phyloP scores from a whole-genome alignment of 495 filamentous ascomycete genomes.

The Penicillium coprophilum region DNA sequence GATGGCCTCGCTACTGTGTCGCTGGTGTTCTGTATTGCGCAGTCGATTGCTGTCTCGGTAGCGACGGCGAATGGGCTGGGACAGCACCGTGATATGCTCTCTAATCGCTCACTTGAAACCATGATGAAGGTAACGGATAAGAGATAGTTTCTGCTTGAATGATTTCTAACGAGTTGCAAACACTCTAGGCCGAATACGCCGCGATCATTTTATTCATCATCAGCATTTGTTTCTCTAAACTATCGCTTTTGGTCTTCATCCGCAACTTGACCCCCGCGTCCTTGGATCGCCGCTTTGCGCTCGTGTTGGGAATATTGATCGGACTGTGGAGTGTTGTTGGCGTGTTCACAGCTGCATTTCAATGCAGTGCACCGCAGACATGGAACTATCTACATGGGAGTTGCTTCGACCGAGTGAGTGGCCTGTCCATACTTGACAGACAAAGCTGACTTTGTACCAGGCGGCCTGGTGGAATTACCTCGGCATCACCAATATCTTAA shows the following conservation, averaged over 20 bases:
- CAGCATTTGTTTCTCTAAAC: conserved; percentile 35
- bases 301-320: conserved; percentile 26
- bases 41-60: conserved; percentile 25
- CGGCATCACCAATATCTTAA: conserved; percentile 42
- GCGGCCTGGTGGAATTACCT: conserved; percentile 43
- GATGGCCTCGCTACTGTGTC: conserved; percentile 27
- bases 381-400: conserved; percentile 38
- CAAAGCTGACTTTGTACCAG: conserved; percentile 18
- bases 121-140: conserved; percentile 12
- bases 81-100: conserved; percentile 18
- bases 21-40: conserved; percentile 37
- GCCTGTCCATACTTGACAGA: not conserved
- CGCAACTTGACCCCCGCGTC: conserved; percentile 22
- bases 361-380: conserved; percentile 37
- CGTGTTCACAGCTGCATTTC: conserved; percentile 40
- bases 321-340: conserved; percentile 34
- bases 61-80: conserved; percentile 26
- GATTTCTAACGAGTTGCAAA: not conserved
- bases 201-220: conserved; percentile 32
- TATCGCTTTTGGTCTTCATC: conserved; percentile 35
- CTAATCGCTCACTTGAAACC: conserved; percentile 2
- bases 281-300: conserved; percentile 23
- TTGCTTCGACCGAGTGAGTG: conserved; percentile 40
- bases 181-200: conserved; percentile 33
- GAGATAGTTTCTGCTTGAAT: not conserved